phyloP scores from a whole-genome alignment of 805 yeast genomes.

The Candida koratica region DNA sequence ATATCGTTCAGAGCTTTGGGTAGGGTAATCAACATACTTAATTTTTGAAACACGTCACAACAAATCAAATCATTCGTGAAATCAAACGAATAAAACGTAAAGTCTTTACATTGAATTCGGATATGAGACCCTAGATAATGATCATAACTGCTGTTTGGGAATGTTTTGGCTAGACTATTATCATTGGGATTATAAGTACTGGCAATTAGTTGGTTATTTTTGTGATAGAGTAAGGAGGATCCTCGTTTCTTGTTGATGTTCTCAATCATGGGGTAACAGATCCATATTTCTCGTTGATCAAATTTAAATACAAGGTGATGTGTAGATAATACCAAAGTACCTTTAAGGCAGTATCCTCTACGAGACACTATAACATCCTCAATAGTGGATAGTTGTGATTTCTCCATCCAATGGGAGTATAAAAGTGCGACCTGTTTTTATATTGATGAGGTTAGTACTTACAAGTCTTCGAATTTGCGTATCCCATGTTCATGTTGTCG shows the following conservation, averaged over 20 bases:
- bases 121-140: conserved; percentile 49
- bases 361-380: conserved; percentile 36
- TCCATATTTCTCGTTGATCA: conserved; percentile 66
- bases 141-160: conserved; percentile 22
- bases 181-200: conserved; percentile 6
- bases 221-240: conserved; percentile 36
- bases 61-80: conserved; percentile 58
- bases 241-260: conserved; percentile 55
- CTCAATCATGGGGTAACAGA: conserved; percentile 81
- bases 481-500: conserved; percentile 63
- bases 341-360: conserved; percentile 34
- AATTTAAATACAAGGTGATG: conserved; percentile 40
- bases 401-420: conserved; percentile 23
- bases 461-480: conserved; percentile 58
- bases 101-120: conserved; percentile 78
- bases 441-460: too few species aligned
- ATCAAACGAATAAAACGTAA: conserved; percentile 74
- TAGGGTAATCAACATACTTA: conserved; percentile 62
- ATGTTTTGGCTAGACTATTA: conserved; percentile 10
- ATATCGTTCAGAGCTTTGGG: conserved; percentile 44
- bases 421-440: conserved; percentile 1
- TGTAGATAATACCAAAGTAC: conserved; percentile 34
- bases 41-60: conserved; percentile 66
- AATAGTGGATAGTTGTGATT: conserved; percentile 24
- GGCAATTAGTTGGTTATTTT: conserved; percentile 9